Evolutionary conservation across 805 yeast genomes (phyloP), one percentile per base, ranked within the genome.

Genomic region (Candida succiphila): DNA sequence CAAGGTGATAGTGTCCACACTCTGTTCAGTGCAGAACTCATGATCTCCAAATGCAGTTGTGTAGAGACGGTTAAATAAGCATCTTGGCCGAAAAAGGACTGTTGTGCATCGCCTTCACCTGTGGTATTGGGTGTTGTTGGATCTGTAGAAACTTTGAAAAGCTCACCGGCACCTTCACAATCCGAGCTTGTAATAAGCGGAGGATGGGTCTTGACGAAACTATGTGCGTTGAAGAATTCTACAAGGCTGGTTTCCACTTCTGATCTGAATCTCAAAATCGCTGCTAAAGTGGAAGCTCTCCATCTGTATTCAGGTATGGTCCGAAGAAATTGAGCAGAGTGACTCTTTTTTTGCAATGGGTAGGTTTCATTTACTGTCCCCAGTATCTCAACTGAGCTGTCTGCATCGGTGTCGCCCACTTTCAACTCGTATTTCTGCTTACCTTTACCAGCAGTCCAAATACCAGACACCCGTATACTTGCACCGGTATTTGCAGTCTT

Each of bases 121-220:
- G n/a, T n/a, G n/a, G n/a, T n/a, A n/a, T n/a, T n/a, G n/a, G n/a
- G n/a, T n/a, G n/a, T n/a, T n/a, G n/a, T n/a, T n/a, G n/a, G n/a
- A n/a, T n/a, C n/a, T 15, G 32, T n/a, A 18, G 21, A 25, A 9
- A 88, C 58, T 30, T 58, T 60, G 43, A 92, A 92, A 40, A 83
- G 72, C 51, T 92, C 97, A 4, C 97, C 97, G 3, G 95, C 96
- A 14, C 98, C 97, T 59, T 92, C 99, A 52, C 97, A 89, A 53
- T 92, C 98, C 1, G 94, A 75, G 9, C 84, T 65, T 0, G 98
- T 92, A 17, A 89, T 59, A 10, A 89, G 46, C 7, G 99, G 98
- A 3, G 97, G 94, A 18, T 77, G 65, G 0, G 84, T 86, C 58
- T 85, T 88, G 12, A 66, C 57, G 43, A 84, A 86, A 12, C 69